phyloP scores from a whole-genome alignment of 2,329 filamentous ascomycete species.

The Mycosphaerella arachidis region DNA sequence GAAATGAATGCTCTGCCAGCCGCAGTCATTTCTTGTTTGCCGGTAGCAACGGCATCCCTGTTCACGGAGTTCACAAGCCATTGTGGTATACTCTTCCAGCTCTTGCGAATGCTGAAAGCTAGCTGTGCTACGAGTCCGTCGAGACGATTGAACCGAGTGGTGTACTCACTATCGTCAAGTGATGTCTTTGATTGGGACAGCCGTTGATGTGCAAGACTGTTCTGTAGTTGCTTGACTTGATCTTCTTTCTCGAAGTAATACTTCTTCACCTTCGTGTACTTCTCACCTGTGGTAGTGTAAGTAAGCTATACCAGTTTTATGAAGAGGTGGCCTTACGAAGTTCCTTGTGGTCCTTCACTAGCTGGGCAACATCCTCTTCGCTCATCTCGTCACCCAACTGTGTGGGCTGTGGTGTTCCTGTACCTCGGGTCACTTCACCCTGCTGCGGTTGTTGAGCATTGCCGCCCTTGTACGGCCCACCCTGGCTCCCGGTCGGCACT shows the following conservation, averaged over 20 bases:
- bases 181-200: slow-evolving; percentile 91
- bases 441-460: slow-evolving; percentile 22
- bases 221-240: slow-evolving; percentile 91
- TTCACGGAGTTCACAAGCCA: slow-evolving; percentile 82
- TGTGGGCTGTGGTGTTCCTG: slow-evolving; percentile 39
- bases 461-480: slow-evolving; percentile 39
- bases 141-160: slow-evolving; percentile 79
- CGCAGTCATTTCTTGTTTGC: slow-evolving; percentile 97
- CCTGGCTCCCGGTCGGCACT: slow-evolving; percentile 42
- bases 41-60: slow-evolving; percentile 75
- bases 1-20: slow-evolving; percentile 85
- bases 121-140: slow-evolving; percentile 93
- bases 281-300: slow-evolving; percentile 60
- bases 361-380: slow-evolving; percentile 44
- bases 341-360: slow-evolving; percentile 49
- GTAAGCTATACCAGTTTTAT: slow-evolving; percentile 4
- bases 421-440: slow-evolving; percentile 30
- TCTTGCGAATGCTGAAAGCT: slow-evolving; percentile 91
- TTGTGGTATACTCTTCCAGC: slow-evolving; percentile 75
- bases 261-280: slow-evolving; percentile 97
- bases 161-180: slow-evolving; percentile 92
- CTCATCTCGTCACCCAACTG: slow-evolving; percentile 41
- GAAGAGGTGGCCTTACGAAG: slow-evolving; percentile 38
- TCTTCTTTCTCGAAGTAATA: slow-evolving; percentile 91
- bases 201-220: slow-evolving; percentile 93